Evolutionary conservation across 2,329 filamentous ascomycete species (phyloP).

Genomic region (Pseudomassariella vexata): DNA sequence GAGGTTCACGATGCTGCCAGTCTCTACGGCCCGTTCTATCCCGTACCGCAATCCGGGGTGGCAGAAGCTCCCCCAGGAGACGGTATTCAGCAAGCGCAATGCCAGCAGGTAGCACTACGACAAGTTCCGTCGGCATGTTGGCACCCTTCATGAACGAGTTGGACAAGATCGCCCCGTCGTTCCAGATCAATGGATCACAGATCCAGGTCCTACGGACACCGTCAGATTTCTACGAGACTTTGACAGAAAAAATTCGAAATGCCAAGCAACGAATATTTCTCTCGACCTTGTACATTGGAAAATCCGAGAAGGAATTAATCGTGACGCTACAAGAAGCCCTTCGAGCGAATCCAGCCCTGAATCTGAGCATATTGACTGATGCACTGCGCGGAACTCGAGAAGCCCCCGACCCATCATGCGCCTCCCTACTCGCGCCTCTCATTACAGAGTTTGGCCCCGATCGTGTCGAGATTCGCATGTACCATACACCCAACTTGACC

Average conservation of each 20-base stretch:
- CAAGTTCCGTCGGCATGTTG: constrained; percentile 34
- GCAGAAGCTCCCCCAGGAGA: constrained; percentile 30
- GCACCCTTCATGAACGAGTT: constrained; percentile 63
- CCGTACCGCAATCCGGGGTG: constrained; percentile 13
- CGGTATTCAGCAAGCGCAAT: constrained; percentile 29
- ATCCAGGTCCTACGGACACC: constrained; percentile 76
- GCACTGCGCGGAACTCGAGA: constrained; percentile 87
- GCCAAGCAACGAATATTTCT: constrained; percentile 80
- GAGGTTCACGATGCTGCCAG: constrained; percentile 19
- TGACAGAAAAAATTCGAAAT: constrained; percentile 80
- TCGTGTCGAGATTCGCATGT: constrained; percentile 91
- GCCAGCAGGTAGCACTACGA: constrained; percentile 16
- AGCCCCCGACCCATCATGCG: constrained; percentile 77
- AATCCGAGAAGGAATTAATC: constrained; percentile 85
- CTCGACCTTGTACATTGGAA: constrained; percentile 95
- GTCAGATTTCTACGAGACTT: constrained; percentile 80
- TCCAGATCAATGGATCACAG: constrained; percentile 75
- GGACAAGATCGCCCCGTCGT: constrained; percentile 84
- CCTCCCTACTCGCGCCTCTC: constrained; percentile 80
- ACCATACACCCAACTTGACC: constrained; percentile 92
- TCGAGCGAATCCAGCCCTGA: constrained; percentile 65
- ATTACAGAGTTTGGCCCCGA: constrained; percentile 76
- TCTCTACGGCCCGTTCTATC: constrained; percentile 17
- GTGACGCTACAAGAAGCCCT: constrained; percentile 71
- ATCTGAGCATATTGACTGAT: constrained; percentile 86